These are phyloP conservation scores for Monosporascus sp. DNA, from an alignment of 2,329 filamentous ascomycete species.

Conservation along the genomic window DNA sequence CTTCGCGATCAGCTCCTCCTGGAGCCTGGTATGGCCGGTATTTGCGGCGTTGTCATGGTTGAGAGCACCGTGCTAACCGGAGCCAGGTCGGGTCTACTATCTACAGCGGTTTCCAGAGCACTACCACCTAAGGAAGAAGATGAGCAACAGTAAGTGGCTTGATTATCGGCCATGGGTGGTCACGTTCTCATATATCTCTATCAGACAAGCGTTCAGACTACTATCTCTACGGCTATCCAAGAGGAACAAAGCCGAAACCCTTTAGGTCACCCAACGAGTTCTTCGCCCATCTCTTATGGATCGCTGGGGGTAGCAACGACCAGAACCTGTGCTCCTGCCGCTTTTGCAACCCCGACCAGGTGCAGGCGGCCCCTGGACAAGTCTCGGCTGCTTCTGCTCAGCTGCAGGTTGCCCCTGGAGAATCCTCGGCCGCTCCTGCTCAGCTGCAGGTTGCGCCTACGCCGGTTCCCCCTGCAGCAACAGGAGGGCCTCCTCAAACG, in stretches of 20 bases:
- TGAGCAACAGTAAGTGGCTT: not conserved
- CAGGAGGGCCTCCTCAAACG: not conserved
- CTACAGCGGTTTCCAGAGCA: slow-evolving; percentile 5
- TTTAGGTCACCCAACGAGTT: slow-evolving; percentile 9
- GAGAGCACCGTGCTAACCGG: not conserved
- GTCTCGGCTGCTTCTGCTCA: slow-evolving; percentile 3
- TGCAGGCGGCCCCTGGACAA: not conserved
- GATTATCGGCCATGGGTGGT: not conserved
- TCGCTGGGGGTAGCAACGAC: slow-evolving; percentile 5
- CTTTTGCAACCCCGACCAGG: slow-evolving; percentile 6
- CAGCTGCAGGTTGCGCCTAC: not conserved
- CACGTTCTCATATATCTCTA: not conserved
- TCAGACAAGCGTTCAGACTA: slow-evolving; percentile 4
- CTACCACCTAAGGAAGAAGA: slow-evolving; percentile 10
- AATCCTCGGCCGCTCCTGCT: slow-evolving; percentile 2
- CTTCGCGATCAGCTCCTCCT: slow-evolving; percentile 7
- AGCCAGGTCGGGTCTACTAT: slow-evolving; percentile 3
- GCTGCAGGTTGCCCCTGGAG: not conserved
- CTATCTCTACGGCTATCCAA: slow-evolving; percentile 12
- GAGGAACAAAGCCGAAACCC: slow-evolving; percentile 5
- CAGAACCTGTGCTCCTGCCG: slow-evolving; percentile 4
- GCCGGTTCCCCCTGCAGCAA: not conserved
- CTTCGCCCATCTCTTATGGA: slow-evolving; percentile 11
- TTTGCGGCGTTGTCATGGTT: not conserved
- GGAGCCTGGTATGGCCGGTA: slow-evolving; percentile 1